phyloP scores from a whole-genome alignment of 805 yeast species.

The Phaffomyces opuntiae region DNA sequence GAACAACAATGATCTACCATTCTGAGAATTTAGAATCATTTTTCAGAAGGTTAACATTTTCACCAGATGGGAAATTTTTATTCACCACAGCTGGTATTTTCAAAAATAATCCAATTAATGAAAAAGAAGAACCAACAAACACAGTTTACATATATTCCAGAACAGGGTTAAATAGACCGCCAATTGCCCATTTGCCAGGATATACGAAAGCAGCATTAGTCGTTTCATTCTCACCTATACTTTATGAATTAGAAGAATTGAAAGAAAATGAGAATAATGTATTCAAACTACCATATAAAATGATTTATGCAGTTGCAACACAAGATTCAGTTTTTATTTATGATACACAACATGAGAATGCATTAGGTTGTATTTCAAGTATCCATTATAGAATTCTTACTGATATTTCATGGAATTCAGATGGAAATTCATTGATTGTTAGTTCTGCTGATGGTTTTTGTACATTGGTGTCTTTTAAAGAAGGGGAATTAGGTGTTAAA shows the following conservation, averaged over 20 bases:
- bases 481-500: constrained; percentile 49
- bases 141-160: constrained; percentile 80
- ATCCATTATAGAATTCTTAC: constrained; percentile 86
- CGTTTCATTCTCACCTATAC: constrained; percentile 65
- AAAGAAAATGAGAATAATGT: constrained; percentile 20
- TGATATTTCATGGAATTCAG: constrained; percentile 77
- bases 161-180: constrained; percentile 56
- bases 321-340: constrained; percentile 77
- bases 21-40: constrained; percentile 87
- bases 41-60: constrained; percentile 76
- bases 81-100: constrained; percentile 72
- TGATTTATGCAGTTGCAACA: constrained; percentile 90
- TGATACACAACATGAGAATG: constrained; percentile 64
- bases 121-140: constrained; percentile 41
- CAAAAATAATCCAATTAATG: constrained; percentile 27
- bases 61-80: constrained; percentile 83
- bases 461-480: constrained; percentile 52
- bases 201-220: constrained; percentile 80
- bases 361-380: constrained; percentile 69
- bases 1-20: constrained; percentile 53
- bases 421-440: constrained; percentile 63
- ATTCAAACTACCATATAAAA: constrained; percentile 62
- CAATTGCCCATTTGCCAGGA: constrained; percentile 75
- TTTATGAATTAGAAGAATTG: constrained; percentile 35
- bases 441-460: constrained; percentile 94